Evolutionary conservation across 345 rosid species (phyloP).

Genomic region (Rhizophora apiculata): DNA sequence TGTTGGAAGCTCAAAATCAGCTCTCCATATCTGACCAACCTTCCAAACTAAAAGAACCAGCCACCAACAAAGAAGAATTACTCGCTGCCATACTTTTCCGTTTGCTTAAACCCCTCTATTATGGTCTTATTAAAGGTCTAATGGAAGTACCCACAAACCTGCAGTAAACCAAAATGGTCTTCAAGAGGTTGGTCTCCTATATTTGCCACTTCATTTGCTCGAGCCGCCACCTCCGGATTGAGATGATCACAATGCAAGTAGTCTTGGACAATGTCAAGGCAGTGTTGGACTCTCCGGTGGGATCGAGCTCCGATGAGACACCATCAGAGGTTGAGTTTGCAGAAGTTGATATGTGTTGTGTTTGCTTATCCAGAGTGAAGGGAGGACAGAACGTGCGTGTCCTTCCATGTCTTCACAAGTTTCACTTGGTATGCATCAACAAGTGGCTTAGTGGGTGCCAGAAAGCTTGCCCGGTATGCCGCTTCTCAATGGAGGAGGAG

Average conservation of each 20-base stretch:
- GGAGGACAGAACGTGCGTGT: conserved; percentile 37
- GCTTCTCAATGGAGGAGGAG: conserved; percentile 32
- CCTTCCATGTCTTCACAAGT: conserved; percentile 73
- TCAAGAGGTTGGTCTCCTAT: conserved; percentile 28
- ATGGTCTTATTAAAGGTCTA: conserved; percentile 14
- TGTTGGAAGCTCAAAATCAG: conserved; percentile 31
- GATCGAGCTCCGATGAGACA: neutral
- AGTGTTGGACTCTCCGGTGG: neutral
- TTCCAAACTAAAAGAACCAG: conserved; percentile 30
- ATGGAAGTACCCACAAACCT: conserved; percentile 8
- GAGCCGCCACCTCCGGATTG: conserved; percentile 21
- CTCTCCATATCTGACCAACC: conserved; percentile 25
- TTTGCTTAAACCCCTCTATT: conserved; percentile 9
- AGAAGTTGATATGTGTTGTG: conserved; percentile 55
- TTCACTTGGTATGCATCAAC: conserved; percentile 61
- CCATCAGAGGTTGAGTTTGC: conserved; percentile 11
- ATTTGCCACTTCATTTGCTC: conserved; percentile 22
- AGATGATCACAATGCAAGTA: conserved; percentile 7
- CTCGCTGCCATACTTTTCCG: conserved; percentile 1
- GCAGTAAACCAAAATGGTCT: conserved; percentile 32
- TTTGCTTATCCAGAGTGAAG: conserved; percentile 59
- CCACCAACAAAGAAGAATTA: conserved; percentile 12
- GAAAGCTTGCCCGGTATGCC: conserved; percentile 42
- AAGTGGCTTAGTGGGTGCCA: conserved; percentile 56
- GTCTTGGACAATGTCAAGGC: conserved; percentile 5